These are phyloP conservation scores for Hericium rajendrae DNA, from an alignment of 768 basidiomycete genomes.

Conservation along the genomic window DNA sequence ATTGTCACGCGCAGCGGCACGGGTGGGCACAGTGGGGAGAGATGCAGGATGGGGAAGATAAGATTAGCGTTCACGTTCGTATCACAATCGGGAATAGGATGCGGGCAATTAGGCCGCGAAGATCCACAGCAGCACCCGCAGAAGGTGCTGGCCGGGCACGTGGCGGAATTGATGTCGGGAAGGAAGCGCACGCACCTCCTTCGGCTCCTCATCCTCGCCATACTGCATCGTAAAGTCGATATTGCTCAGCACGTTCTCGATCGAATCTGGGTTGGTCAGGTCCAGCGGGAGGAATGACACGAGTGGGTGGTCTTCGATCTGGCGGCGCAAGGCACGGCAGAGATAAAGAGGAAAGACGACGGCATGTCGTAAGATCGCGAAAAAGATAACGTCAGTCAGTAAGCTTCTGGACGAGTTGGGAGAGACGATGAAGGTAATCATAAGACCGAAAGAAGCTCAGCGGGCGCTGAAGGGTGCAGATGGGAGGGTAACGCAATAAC, in stretches of 20 bases:
- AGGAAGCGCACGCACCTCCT: conserved; percentile 48
- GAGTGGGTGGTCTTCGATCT: conserved; percentile 98
- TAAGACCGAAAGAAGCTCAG: background rate
- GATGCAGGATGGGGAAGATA: background rate
- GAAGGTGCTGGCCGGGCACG: background rate
- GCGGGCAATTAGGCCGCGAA: background rate
- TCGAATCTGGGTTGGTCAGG: conserved; percentile 79
- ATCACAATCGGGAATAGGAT: background rate
- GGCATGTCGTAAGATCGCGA: background rate
- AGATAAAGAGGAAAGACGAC: background rate
- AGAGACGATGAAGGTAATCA: background rate
- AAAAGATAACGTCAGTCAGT: background rate
- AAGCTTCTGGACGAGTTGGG: background rate
- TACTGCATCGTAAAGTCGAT: conserved; percentile 99
- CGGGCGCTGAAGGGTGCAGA: background rate
- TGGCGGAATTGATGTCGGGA: background rate
- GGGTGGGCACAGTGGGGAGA: background rate
- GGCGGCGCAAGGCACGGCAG: conserved; percentile 4
- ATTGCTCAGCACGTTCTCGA: conserved; percentile 87
- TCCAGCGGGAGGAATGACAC: conserved; percentile 96
- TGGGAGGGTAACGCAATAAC: background rate
- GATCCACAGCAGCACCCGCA: background rate
- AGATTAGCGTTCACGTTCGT: background rate
- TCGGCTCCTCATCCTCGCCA: conserved; percentile 96
- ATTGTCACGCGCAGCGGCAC: background rate